Evolutionary conservation across 139 green algal genomes (phyloP).

Genomic region (Closterium sp.): DNA sequence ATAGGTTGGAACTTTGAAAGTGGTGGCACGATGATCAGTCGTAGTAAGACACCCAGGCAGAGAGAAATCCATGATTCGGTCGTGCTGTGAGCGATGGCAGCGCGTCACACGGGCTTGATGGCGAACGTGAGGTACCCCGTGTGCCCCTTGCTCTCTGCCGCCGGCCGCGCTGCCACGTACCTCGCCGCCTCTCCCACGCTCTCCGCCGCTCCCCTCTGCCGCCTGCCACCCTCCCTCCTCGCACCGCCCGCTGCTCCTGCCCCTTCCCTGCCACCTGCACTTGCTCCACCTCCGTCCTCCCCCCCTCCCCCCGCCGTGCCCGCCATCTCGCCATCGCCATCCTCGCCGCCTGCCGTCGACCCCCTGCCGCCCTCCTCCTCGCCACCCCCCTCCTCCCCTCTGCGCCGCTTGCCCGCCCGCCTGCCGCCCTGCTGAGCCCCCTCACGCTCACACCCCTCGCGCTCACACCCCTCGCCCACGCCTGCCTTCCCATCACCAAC

Average conservation of each 20-base stretch:
- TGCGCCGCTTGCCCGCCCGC: not conserved
- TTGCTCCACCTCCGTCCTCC: not conserved
- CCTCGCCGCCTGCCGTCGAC: too few species aligned
- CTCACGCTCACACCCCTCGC: too few species aligned
- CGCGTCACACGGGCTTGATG: conserved; percentile 5
- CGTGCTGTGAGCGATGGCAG: not conserved
- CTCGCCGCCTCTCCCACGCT: not conserved
- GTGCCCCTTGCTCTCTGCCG: conserved; percentile 32
- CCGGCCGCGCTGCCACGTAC: conserved; percentile 21
- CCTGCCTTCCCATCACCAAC: too few species aligned
- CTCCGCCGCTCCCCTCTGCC: not conserved
- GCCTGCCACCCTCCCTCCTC: not conserved
- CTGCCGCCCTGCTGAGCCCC: too few species aligned
- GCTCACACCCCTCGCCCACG: too few species aligned
- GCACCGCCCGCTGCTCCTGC: not conserved
- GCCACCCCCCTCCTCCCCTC: not conserved
- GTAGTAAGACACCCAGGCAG: too few species aligned
- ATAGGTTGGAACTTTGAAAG: too few species aligned
- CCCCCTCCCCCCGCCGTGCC: too few species aligned
- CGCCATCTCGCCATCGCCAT: too few species aligned
- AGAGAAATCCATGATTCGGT: too few species aligned
- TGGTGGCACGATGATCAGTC: too few species aligned
- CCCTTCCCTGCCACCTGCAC: not conserved
- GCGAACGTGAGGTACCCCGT: conserved; percentile 54
- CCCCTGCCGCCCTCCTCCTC: too few species aligned